These are phyloP conservation scores for Alternaria sp. DNA, from an alignment of 2,329 filamentous ascomycete genomes.

Conservation along the genomic window DNA sequence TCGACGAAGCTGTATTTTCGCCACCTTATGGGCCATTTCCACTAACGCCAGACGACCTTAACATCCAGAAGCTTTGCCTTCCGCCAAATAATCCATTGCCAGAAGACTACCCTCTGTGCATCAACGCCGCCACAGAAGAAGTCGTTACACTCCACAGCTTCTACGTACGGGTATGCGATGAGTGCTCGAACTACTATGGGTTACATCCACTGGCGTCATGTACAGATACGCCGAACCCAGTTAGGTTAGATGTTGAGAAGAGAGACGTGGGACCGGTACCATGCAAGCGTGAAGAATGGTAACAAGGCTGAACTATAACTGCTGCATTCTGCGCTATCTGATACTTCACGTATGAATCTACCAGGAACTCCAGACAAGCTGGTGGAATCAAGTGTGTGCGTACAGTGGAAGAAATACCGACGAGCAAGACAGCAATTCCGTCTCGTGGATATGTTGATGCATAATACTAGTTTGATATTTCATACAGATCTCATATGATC, in stretches of 20 bases:
- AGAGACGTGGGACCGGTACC: constrained; percentile 42
- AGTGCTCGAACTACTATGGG: background rate
- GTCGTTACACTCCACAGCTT: constrained; percentile 41
- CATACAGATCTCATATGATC: too few species aligned
- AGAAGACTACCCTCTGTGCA: constrained; percentile 42
- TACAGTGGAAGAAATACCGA: too few species aligned
- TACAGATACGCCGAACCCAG: constrained; percentile 40
- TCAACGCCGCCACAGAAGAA: constrained; percentile 40
- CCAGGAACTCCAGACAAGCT: background rate
- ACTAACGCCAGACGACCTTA: constrained; percentile 36
- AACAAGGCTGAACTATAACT: constrained; percentile 31
- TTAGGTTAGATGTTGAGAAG: constrained; percentile 44
- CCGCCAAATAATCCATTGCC: constrained; percentile 37
- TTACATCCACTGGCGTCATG: background rate
- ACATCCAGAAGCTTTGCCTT: constrained; percentile 46
- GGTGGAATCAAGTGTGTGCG: too few species aligned
- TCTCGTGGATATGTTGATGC: too few species aligned
- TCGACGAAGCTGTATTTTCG: constrained; percentile 29
- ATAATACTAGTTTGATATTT: too few species aligned
- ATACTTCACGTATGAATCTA: background rate
- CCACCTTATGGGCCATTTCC: constrained; percentile 44
- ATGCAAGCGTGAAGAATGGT: constrained; percentile 33
- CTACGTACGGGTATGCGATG: constrained; percentile 37
- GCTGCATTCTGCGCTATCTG: background rate
- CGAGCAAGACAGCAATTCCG: too few species aligned